Conservation (phyloP, 768 basidiomycete species). For the Pisolithus microcarpus region DNA sequence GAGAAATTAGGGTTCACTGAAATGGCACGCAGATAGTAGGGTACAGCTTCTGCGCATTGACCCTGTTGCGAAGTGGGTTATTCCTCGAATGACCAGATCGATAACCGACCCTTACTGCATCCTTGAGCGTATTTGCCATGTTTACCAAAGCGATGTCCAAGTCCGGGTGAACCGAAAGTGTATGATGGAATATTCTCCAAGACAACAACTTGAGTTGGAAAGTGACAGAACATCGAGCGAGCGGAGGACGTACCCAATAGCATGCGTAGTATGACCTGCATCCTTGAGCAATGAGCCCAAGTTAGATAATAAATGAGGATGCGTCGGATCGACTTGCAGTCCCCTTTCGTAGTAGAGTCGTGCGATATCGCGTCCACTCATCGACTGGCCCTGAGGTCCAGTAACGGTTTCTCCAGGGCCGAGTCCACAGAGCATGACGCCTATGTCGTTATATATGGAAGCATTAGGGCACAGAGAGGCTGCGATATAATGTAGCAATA, state of each 20-base stretch:
- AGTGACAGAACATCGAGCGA: not conserved
- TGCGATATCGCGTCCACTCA: conserved; percentile 32
- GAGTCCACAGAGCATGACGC: conserved; percentile 38
- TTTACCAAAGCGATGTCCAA: conserved; percentile 48
- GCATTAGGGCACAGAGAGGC: conserved; percentile 38
- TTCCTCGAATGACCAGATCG: not conserved
- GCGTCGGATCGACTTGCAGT: conserved; percentile 35
- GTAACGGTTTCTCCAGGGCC: conserved; percentile 15
- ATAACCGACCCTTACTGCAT: conserved; percentile 27
- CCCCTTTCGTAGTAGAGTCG: conserved; percentile 40
- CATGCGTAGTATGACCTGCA: conserved; percentile 34
- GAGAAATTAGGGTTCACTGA: conserved; percentile 36
- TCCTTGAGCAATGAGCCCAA: conserved; percentile 46
- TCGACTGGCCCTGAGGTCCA: conserved; percentile 11
- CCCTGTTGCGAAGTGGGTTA: conserved; percentile 21
- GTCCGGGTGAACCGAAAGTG: conserved; percentile 35
- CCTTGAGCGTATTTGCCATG: conserved; percentile 45
- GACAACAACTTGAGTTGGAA: conserved; percentile 1
- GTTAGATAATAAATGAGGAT: conserved; percentile 46
- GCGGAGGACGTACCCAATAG: conserved; percentile 31
- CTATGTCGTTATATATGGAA: conserved; percentile 44
- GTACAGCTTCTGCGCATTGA: conserved; percentile 36
- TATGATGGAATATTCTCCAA: conserved; percentile 34
- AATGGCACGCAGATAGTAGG: conserved; percentile 40
- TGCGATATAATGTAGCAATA: conserved; percentile 43